A percentile compares a stretch with the other conserved stretches of the same genome.
phyloP scores from a whole-genome alignment of 805 yeast genomes.

The Candida insectorum region DNA sequence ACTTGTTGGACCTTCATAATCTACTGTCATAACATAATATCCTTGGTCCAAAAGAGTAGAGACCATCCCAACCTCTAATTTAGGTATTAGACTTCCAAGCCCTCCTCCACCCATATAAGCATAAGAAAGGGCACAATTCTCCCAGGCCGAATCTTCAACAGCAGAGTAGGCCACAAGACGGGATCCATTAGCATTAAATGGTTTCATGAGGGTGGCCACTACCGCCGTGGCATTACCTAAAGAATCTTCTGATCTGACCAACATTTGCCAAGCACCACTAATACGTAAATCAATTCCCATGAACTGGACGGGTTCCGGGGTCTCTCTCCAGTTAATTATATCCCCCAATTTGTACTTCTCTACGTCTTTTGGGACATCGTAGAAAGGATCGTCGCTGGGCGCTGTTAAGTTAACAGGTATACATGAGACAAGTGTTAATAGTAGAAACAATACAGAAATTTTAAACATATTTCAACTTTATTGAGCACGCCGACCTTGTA shows the following conservation, averaged over 20 bases:
- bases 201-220: slow-evolving; percentile 24
- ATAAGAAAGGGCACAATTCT: slow-evolving; percentile 25
- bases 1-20: slow-evolving; percentile 30
- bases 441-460: slow-evolving; percentile 4
- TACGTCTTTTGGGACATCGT: slow-evolving; percentile 18
- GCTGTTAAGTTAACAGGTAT: slow-evolving; percentile 8
- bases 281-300: slow-evolving; percentile 17
- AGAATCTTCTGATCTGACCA: slow-evolving; percentile 20
- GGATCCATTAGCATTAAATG: slow-evolving; percentile 22
- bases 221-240: slow-evolving; percentile 23
- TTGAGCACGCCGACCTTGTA: too few species aligned
- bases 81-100: slow-evolving; percentile 10
- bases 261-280: slow-evolving; percentile 20
- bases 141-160: slow-evolving; percentile 24
- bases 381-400: slow-evolving; percentile 22
- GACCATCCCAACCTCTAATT: slow-evolving; percentile 16
- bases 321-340: slow-evolving; percentile 19
- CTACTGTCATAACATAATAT: slow-evolving; percentile 30
- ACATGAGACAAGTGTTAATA: slow-evolving; percentile 5
- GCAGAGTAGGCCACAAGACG: slow-evolving; percentile 25
- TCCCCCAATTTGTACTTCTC: slow-evolving; percentile 19
- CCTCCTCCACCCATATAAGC: slow-evolving; percentile 18
- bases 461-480: too few species aligned
- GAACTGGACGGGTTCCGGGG: slow-evolving; percentile 17
- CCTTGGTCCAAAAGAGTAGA: slow-evolving; percentile 23